These are phyloP conservation scores for Teratosphaeria gauchensis DNA, from an alignment of 2,329 filamentous ascomycete species.

Conservation along the genomic window DNA sequence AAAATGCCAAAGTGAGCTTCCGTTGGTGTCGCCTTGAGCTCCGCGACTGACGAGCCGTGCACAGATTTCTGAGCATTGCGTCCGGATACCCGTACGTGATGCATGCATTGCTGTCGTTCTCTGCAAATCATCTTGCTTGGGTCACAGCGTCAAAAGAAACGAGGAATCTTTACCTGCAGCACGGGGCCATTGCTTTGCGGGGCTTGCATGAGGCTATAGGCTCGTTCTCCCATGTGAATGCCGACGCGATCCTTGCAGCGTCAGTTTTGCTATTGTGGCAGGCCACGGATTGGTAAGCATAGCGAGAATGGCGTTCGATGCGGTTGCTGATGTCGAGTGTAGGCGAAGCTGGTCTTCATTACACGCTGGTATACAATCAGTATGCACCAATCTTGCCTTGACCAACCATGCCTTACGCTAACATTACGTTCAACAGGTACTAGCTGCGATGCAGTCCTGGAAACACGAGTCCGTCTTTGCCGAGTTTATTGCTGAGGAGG, in stretches of 20 bases:
- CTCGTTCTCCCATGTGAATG: slow-evolving; percentile 73
- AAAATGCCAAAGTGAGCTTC: slow-evolving; percentile 75
- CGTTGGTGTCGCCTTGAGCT: slow-evolving; percentile 15
- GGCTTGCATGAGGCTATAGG: slow-evolving; percentile 82
- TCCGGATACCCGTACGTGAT: slow-evolving; percentile 80
- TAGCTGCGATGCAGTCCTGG: slow-evolving; percentile 81
- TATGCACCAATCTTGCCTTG: slow-evolving; percentile 37
- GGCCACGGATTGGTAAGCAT: slow-evolving; percentile 79
- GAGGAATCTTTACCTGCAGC: slow-evolving; percentile 79
- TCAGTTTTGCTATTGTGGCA: slow-evolving; percentile 94
- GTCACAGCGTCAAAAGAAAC: slow-evolving; percentile 77
- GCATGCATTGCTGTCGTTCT: slow-evolving; percentile 84
- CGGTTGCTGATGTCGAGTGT: slow-evolving; percentile 11
- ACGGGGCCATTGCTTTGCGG: slow-evolving; percentile 75
- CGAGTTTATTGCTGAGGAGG: slow-evolving; percentile 72
- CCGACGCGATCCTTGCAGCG: slow-evolving; percentile 82
- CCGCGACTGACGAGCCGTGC: neutral
- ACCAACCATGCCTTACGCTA: neutral
- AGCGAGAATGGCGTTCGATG: neutral
- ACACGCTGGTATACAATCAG: slow-evolving; percentile 82
- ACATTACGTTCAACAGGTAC: slow-evolving; percentile 48
- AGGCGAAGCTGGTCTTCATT: slow-evolving; percentile 90
- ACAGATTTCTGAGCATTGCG: slow-evolving; percentile 64
- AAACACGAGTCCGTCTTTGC: slow-evolving; percentile 80
- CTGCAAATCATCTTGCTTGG: slow-evolving; percentile 89